Percentiles rank a stretch among this genome's conserved stretches.
phyloP scores from a whole-genome alignment of 1,284 basidiomycete species.

The Somion occarium region DNA sequence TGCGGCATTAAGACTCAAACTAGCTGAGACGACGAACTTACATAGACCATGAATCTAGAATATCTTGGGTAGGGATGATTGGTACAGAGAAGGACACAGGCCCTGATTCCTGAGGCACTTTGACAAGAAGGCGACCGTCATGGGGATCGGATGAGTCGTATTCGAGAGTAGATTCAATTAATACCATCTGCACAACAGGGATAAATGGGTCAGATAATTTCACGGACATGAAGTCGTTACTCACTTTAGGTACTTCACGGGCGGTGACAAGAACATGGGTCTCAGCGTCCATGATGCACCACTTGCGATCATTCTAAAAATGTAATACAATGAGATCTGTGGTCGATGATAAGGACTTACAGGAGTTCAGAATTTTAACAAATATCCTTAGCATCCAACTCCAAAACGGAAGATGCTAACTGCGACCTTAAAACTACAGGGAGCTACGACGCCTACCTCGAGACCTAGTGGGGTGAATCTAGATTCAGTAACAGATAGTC shows the following conservation, averaged over 20 bases:
- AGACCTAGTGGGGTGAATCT: slow-evolving; percentile 59
- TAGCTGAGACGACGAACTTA: slow-evolving; percentile 26
- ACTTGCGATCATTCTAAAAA: slow-evolving; percentile 64
- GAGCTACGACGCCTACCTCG: slow-evolving; percentile 38
- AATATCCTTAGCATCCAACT: no score
- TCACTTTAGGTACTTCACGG: slow-evolving; percentile 55
- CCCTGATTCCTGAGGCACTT: slow-evolving; percentile 53
- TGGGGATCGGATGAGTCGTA: slow-evolving; percentile 38
- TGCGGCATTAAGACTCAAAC: not conserved
- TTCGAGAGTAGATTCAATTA: slow-evolving; percentile 54
- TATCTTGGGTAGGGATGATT: slow-evolving; percentile 45
- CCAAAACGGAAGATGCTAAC: no score
- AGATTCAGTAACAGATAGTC: slow-evolving; percentile 51
- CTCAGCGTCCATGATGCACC: slow-evolving; percentile 58
- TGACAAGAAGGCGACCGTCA: slow-evolving; percentile 45
- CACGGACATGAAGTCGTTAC: slow-evolving; percentile 10
- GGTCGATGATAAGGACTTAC: no score
- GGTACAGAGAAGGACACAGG: slow-evolving; percentile 54
- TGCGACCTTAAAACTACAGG: not conserved
- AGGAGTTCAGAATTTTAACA: no score
- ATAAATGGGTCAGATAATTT: not conserved
- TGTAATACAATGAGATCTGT: not conserved
- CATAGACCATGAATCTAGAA: slow-evolving; percentile 51
- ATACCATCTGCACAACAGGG: slow-evolving; percentile 72
- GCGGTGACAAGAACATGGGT: slow-evolving; percentile 58